Percentiles rank a stretch among this genome's conserved stretches.
Evolutionary conservation across 805 yeast genomes (phyloP).

Genomic region (Zygosaccharomyces kombuchaensis): DNA sequence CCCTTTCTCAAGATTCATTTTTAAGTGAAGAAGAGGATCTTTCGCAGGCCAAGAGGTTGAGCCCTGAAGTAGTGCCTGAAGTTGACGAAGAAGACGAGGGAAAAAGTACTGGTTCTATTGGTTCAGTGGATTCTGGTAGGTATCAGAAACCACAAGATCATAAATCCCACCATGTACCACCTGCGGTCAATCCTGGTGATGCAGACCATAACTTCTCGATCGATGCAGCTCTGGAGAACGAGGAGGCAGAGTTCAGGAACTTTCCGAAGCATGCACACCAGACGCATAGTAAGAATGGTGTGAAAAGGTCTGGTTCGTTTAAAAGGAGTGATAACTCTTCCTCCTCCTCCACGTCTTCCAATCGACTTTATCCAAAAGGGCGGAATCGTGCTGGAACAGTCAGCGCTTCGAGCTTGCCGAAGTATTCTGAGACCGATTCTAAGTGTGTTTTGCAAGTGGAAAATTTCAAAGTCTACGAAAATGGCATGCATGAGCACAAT

Average conservation of each 20-base stretch:
- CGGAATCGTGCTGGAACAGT: constrained; percentile 27
- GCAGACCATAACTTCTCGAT: constrained; percentile 7
- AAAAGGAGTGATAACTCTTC: constrained; percentile 9
- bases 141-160: constrained; percentile 7
- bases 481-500: constrained; percentile 29
- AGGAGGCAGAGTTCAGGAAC: background rate
- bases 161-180: constrained; percentile 5
- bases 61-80: constrained; percentile 6
- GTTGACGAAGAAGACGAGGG: constrained; percentile 4
- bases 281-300: constrained; percentile 4
- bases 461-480: constrained; percentile 24
- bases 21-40: constrained; percentile 23
- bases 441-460: constrained; percentile 21
- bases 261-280: background rate
- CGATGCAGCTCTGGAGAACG: constrained; percentile 13
- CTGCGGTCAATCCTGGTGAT: background rate
- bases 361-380: constrained; percentile 9
- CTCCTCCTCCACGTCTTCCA: constrained; percentile 9
- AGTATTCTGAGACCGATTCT: constrained; percentile 13
- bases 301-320: constrained; percentile 8
- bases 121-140: constrained; percentile 6
- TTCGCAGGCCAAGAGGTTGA: constrained; percentile 1
- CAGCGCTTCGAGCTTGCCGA: constrained; percentile 22
- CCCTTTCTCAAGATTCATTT: constrained; percentile 20
- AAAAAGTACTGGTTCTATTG: constrained; percentile 5